Evolutionary conservation across 768 basidiomycete species (phyloP).

Genomic region (Leccinum pellstonianum): DNA sequence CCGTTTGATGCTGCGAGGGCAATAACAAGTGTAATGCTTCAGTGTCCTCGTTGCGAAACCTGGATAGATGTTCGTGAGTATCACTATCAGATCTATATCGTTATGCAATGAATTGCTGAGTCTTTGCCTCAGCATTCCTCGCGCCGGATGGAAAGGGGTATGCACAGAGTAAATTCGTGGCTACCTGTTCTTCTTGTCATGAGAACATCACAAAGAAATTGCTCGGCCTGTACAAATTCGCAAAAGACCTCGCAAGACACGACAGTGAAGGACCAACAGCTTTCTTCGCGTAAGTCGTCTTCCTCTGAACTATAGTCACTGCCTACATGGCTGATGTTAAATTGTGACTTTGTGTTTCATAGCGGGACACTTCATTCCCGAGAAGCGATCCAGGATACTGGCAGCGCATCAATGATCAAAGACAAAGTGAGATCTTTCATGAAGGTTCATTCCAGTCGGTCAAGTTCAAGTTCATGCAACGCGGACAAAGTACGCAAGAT

Average conservation of each 20-base stretch:
- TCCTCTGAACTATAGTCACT: neutral
- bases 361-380: no score
- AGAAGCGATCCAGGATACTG: no score
- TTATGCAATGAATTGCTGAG: neutral
- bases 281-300: constrained; percentile 33
- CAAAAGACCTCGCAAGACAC: constrained; percentile 31
- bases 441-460: no score
- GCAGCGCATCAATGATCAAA: no score
- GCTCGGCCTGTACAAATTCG: constrained; percentile 42
- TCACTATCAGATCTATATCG: neutral
- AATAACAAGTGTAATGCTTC: constrained; percentile 15
- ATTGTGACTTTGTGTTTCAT: no score
- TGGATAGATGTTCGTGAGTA: neutral
- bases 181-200: constrained; percentile 36
- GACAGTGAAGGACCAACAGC: neutral
- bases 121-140: constrained; percentile 41
- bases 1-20: constrained; percentile 26
- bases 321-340: no score
- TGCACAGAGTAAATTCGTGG: constrained; percentile 41
- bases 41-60: neutral
- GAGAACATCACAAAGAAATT: constrained; percentile 38
- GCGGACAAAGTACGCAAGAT: no score
- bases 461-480: no score
- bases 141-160: constrained; percentile 43
- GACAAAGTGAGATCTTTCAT: no score